These are phyloP conservation scores for Parietichytrium sp. DNA, from an alignment of 108 stramenopile species.

Conservation along the genomic window DNA sequence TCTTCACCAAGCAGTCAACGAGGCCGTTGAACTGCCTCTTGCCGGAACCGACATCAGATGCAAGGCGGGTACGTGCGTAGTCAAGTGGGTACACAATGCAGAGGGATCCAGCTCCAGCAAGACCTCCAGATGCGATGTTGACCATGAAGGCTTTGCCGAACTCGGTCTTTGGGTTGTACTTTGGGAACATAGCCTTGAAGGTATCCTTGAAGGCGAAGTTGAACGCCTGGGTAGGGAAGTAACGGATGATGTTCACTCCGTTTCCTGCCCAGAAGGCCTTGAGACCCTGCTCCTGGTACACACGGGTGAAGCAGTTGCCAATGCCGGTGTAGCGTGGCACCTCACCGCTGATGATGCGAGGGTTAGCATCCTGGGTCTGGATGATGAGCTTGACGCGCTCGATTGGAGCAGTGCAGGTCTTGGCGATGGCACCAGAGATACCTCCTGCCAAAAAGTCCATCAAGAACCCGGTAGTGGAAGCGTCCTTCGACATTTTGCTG, in stretches of 20 bases:
- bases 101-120: constrained; percentile 92
- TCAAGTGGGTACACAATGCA: constrained; percentile 97
- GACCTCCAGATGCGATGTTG: constrained; percentile 95
- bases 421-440: constrained; percentile 74
- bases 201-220: constrained; percentile 99
- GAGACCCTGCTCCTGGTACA: constrained; percentile 83
- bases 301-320: constrained; percentile 84
- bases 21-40: constrained; percentile 93
- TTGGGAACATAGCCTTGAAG: constrained; percentile 88
- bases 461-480: too few relatives aligned
- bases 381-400: constrained; percentile 99
- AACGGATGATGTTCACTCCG: constrained; percentile 95
- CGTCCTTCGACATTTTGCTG: too few relatives aligned
- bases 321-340: constrained; percentile 92
- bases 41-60: constrained; percentile 90
- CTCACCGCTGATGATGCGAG: constrained; percentile 90
- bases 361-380: constrained; percentile 94
- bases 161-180: constrained; percentile 90
- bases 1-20: constrained; percentile 90
- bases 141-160: constrained; percentile 90
- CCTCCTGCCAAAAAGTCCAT: constrained; percentile 32
- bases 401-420: constrained; percentile 93
- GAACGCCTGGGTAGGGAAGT: constrained; percentile 97
- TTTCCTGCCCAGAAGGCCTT: constrained; percentile 89
- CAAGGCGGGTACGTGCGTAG: constrained; percentile 97